Base-by-base conservation (phyloP, 2,329 filamentous ascomycete species). In the Arthroderma sp. region DNA sequence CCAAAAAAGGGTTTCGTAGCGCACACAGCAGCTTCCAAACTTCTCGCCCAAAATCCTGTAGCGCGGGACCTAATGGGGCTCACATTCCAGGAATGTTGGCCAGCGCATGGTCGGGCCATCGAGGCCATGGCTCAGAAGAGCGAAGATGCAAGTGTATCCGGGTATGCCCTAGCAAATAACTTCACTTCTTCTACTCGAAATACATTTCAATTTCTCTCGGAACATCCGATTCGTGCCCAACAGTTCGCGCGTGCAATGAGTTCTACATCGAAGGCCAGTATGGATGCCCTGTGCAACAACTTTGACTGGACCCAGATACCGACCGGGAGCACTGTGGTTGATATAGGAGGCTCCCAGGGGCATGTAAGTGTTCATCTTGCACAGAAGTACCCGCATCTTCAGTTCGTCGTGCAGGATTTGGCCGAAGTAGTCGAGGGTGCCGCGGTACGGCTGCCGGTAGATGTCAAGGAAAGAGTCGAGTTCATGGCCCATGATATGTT, bases 401-500 rank as follows among this genome's bases (percentile, higher is more conserved):
- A 8, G 9, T 41, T 41, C 17, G 38, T 41, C 7, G 38, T 41
- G 17, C 38, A 3, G 19, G 8, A 17, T 41, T n/a, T 41, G 7
- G 17, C 17, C n/a, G n/a, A n/a, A n/a, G n/a, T n/a, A n/a, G n/a
- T n/a, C 19, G n/a, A 41, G 17, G 38, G 38, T 41, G 38, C n/a
- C 19, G 38, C 38, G 9, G n/a, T 3, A 8, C 7, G 38, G 38
- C 15, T 8, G 8, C 17, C 7, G n/a, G 15, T 17, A 17, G 38
- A 41, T n/a, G 38, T 41, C 15, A 17, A 41, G 38, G n/a, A 19
- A 8, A 41, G n/a, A 41, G 17, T 41, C 38, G 64, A 69, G 33
- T 71, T 73, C 35, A 79, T 80, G 75, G 78, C 80, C 61, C 64
- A 80, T 60, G 67, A 41, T 9, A 41, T 41, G n/a, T 17, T 9